Percentiles rank a stretch among this genome's conserved stretches.
These are phyloP conservation scores for Grosmannia penicillata DNA, from an alignment of 2,329 filamentous ascomycete species.

Conservation along the genomic window DNA sequence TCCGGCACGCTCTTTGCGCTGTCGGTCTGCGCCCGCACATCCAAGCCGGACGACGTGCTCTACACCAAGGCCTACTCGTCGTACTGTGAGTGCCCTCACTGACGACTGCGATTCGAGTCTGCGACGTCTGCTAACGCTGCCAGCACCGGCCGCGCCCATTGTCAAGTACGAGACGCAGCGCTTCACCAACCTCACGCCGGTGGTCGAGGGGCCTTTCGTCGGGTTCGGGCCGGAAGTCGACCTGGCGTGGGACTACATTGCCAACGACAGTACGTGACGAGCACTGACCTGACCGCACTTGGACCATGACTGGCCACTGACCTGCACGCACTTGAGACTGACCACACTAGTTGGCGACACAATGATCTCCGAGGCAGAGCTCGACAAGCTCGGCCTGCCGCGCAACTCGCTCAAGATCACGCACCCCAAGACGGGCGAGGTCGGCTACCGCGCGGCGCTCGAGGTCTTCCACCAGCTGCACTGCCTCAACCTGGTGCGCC, in stretches of 20 bases:
- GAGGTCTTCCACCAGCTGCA: slow-evolving; percentile 44
- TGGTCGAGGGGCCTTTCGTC: slow-evolving; percentile 34
- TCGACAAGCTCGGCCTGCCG: slow-evolving; percentile 35
- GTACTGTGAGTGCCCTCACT: slow-evolving; percentile 14
- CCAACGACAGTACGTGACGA: slow-evolving; percentile 25
- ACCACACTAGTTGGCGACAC: slow-evolving; percentile 50
- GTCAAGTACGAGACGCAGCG: slow-evolving; percentile 34
- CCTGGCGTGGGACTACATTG: slow-evolving; percentile 39
- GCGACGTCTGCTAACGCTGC: not conserved
- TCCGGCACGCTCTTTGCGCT: slow-evolving; percentile 25
- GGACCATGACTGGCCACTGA: too few species aligned
- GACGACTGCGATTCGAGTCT: not conserved
- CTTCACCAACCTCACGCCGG: slow-evolving; percentile 28
- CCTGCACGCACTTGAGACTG: not conserved
- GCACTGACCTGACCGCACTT: too few species aligned
- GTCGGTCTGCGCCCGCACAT: slow-evolving; percentile 22
- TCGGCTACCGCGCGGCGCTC: slow-evolving; percentile 43
- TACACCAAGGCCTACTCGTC: slow-evolving; percentile 27
- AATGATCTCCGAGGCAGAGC: slow-evolving; percentile 40
- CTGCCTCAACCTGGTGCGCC: slow-evolving; percentile 31
- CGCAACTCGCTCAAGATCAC: slow-evolving; percentile 39
- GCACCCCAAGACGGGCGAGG: slow-evolving; percentile 38
- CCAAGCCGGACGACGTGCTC: slow-evolving; percentile 18
- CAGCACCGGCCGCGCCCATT: slow-evolving; percentile 30
- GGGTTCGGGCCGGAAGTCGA: slow-evolving; percentile 42